Percentiles rank a stretch among this genome's conserved stretches.
Evolutionary conservation across 306 rosid species (phyloP).

Genomic region (Begonia peltatifolia): DNA sequence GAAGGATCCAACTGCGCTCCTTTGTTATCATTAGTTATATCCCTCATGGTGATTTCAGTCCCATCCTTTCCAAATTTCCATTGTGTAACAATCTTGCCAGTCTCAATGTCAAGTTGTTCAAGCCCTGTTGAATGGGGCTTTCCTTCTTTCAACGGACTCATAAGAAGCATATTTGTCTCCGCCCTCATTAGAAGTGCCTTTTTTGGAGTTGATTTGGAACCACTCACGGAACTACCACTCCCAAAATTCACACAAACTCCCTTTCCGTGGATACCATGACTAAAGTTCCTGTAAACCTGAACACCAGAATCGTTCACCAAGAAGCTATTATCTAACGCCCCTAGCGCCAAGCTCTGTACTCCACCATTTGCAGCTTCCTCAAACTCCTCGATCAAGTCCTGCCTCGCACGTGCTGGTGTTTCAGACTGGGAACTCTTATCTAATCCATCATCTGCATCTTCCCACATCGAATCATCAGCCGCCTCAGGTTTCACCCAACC

Average conservation of each 20-base stretch:
- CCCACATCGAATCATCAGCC: conserved; percentile 85
- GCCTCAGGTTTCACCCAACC: conserved; percentile 83
- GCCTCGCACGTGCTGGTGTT: conserved; percentile 21
- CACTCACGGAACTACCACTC: conserved; percentile 14
- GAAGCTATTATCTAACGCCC: conserved; percentile 81
- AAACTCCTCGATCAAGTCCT: conserved; percentile 62
- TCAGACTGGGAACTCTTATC: conserved; percentile 19
- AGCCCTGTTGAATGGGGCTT: conserved; percentile 47
- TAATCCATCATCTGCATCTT: conserved; percentile 35
- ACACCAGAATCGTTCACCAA: conserved; percentile 58
- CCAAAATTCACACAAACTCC: conserved; percentile 54
- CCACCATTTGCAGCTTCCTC: conserved; percentile 84
- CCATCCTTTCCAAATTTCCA: conserved; percentile 98
- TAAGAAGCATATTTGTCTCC: conserved; percentile 80
- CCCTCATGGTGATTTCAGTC: conserved; percentile 65
- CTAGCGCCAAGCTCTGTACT: conserved; percentile 60
- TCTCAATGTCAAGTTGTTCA: conserved; percentile 71
- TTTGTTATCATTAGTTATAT: conserved; percentile 60
- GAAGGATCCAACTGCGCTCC: conserved; percentile 85
- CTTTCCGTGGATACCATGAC: conserved; percentile 70
- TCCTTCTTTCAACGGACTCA: conserved; percentile 69
- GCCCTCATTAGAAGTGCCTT: conserved; percentile 69
- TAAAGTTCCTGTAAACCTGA: conserved; percentile 61
- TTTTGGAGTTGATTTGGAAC: conserved; percentile 30
- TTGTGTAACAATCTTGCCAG: conserved; percentile 62